Percentiles rank a stretch among this genome's conserved stretches.
phyloP scores from a whole-genome alignment of 2,329 filamentous ascomycete genomes.

The Pseudogymnoascus sp. region DNA sequence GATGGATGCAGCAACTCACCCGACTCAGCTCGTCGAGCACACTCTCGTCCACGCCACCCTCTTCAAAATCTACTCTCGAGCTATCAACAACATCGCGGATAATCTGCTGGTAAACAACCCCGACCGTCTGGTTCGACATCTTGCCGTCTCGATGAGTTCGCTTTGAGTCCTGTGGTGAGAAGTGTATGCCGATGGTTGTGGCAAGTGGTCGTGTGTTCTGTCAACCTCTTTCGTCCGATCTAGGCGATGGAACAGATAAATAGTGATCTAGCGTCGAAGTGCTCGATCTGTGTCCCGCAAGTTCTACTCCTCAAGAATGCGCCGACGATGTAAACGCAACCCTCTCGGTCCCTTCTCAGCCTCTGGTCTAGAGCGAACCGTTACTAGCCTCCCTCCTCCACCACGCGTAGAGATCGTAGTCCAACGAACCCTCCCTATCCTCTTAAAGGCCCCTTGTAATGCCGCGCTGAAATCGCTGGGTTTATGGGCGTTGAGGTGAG shows the following conservation, averaged over 20 bases:
- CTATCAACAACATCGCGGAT: slow-evolving; percentile 83
- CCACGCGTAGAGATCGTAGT: slow-evolving; percentile 2
- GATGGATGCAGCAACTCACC: slow-evolving; percentile 51
- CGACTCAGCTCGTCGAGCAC: slow-evolving; percentile 79
- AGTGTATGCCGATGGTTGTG: neutral
- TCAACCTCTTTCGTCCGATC: neutral
- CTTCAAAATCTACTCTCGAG: slow-evolving; percentile 92
- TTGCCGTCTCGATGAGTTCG: slow-evolving; percentile 12
- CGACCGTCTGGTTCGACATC: slow-evolving; percentile 35
- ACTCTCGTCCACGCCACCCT: slow-evolving; percentile 81
- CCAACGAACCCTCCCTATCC: neutral
- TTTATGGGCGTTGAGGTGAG: neutral
- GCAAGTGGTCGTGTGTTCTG: neutral
- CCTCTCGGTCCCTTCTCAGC: neutral
- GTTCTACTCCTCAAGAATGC: neutral
- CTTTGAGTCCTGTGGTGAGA: slow-evolving; percentile 12
- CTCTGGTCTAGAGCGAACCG: neutral
- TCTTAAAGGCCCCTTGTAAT: slow-evolving; percentile 5
- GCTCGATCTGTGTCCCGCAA: neutral
- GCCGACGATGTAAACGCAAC: neutral
- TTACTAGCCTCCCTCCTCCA: slow-evolving; percentile 2
- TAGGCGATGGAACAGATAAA: neutral
- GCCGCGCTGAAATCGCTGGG: neutral
- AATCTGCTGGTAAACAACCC: slow-evolving; percentile 69
- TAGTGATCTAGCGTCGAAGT: neutral